Evolutionary conservation across 2,329 filamentous ascomycete genomes (phyloP).

Genomic region (Catunica adiposa): DNA sequence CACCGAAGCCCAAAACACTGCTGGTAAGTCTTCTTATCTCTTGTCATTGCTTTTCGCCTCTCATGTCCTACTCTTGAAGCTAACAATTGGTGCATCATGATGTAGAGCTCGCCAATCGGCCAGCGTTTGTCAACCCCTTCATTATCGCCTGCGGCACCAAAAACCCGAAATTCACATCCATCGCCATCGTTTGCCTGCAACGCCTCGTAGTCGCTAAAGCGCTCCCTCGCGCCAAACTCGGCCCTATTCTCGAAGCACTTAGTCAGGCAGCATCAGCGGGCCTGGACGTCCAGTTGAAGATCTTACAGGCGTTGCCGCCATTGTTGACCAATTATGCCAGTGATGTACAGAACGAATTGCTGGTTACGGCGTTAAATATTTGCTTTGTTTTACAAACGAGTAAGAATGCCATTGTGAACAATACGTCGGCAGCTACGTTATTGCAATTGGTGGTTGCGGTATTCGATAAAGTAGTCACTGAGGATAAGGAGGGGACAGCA

Average conservation of each 20-base stretch:
- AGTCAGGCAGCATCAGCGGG: constrained; percentile 66
- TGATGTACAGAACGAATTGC: constrained; percentile 62
- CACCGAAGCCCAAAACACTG: constrained; percentile 59
- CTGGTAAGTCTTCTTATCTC: constrained; percentile 32
- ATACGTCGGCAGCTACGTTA: constrained; percentile 88
- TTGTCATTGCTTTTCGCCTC: constrained; percentile 14
- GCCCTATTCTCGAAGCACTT: constrained; percentile 75
- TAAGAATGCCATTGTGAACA: constrained; percentile 86
- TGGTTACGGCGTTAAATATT: constrained; percentile 72
- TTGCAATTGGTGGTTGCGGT: constrained; percentile 86
- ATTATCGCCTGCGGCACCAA: constrained; percentile 81
- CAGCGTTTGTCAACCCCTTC: constrained; percentile 82
- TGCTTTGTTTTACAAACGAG: constrained; percentile 82
- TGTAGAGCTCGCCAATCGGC: constrained; percentile 63
- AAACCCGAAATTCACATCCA: constrained; percentile 77
- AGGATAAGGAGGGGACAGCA: constrained; percentile 55
- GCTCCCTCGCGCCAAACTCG: constrained; percentile 61
- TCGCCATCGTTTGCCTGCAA: constrained; percentile 77
- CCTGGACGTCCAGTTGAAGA: constrained; percentile 87
- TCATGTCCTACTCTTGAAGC: neutral
- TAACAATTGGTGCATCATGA: constrained; percentile 11
- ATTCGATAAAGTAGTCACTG: constrained; percentile 74
- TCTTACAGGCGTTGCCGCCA: constrained; percentile 78
- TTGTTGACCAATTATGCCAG: constrained; percentile 77
- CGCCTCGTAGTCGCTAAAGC: constrained; percentile 69